phyloP scores from a whole-genome alignment of 345 rosid species.

The Nasturtium officinale region DNA sequence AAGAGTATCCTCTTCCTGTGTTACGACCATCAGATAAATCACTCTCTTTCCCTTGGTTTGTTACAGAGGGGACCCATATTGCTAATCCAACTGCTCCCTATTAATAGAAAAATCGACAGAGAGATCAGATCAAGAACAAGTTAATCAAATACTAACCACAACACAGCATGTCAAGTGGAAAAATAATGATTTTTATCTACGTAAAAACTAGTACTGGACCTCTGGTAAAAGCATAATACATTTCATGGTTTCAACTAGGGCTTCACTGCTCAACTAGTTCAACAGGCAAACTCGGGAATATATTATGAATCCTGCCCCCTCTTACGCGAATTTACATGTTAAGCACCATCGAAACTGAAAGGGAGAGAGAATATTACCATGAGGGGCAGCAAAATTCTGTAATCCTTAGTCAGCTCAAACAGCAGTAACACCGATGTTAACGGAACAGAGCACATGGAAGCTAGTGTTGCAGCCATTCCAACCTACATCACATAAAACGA shows the following conservation, averaged over 20 bases:
- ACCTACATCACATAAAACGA: conserved; percentile 57
- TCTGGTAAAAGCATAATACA: background rate
- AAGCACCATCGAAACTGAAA: background rate
- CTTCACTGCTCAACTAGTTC: background rate
- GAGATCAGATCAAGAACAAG: conserved; percentile 18
- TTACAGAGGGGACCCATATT: conserved; percentile 98
- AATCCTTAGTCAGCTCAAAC: conserved; percentile 95
- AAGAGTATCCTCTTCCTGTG: conserved; percentile 70
- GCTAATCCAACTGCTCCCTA: conserved; percentile 99
- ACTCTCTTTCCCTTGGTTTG: conserved; percentile 78
- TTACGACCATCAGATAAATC: conserved; percentile 61
- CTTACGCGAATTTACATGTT: background rate
- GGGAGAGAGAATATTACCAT: conserved; percentile 58
- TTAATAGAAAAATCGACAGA: conserved; percentile 25
- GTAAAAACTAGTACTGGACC: conserved; percentile 1
- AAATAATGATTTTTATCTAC: background rate
- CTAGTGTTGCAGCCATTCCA: conserved; percentile 98
- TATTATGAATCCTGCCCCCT: background rate
- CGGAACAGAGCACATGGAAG: conserved; percentile 98
- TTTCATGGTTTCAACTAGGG: background rate
- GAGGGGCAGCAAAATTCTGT: conserved; percentile 96
- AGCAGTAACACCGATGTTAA: conserved; percentile 90
- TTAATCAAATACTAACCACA: conserved; percentile 2
- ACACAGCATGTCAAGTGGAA: background rate
- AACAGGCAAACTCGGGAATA: background rate